Evolutionary conservation across 345 rosid species (phyloP).

Genomic region (Pelargonium nanum): DNA sequence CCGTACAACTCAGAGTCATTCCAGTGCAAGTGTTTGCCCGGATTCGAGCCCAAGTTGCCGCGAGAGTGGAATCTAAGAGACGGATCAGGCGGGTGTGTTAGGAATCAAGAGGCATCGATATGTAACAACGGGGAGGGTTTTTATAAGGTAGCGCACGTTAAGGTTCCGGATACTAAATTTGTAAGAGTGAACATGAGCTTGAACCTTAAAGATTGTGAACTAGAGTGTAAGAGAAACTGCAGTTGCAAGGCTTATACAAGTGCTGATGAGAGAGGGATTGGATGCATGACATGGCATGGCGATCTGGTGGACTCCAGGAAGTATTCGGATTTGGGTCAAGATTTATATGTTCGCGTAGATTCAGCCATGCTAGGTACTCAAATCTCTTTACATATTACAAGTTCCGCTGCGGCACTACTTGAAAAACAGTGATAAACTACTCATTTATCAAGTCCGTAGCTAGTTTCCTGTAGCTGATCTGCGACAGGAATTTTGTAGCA

Average conservation of each 20-base stretch:
- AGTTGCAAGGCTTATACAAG: slow-evolving; percentile 19
- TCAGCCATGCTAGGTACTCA: slow-evolving; percentile 33
- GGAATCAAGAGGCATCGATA: slow-evolving; percentile 14
- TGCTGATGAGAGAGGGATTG: slow-evolving; percentile 14
- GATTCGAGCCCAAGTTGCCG: slow-evolving; percentile 37
- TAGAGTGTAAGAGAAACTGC: slow-evolving; percentile 23
- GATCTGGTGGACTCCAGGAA: slow-evolving; percentile 15
- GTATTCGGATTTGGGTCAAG: neutral
- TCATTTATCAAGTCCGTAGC: no score
- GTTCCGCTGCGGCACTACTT: no score
- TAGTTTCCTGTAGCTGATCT: no score
- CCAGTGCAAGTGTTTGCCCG: slow-evolving; percentile 48
- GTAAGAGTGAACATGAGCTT: slow-evolving; percentile 6
- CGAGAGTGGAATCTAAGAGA: slow-evolving; percentile 37
- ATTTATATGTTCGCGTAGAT: slow-evolving; percentile 12
- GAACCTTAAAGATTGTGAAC: slow-evolving; percentile 15
- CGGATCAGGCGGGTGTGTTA: slow-evolving; percentile 34
- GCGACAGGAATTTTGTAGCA: no score
- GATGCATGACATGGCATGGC: slow-evolving; percentile 26
- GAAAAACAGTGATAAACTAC: no score
- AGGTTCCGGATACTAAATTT: neutral
- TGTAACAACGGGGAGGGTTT: slow-evolving; percentile 43
- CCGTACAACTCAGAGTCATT: slow-evolving; percentile 13
- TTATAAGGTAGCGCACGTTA: slow-evolving; percentile 8
- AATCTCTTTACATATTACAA: no score